Evolutionary conservation across 1,139 yeast genomes (phyloP).

Genomic region (Zygosaccharomyces pseudobailii): DNA sequence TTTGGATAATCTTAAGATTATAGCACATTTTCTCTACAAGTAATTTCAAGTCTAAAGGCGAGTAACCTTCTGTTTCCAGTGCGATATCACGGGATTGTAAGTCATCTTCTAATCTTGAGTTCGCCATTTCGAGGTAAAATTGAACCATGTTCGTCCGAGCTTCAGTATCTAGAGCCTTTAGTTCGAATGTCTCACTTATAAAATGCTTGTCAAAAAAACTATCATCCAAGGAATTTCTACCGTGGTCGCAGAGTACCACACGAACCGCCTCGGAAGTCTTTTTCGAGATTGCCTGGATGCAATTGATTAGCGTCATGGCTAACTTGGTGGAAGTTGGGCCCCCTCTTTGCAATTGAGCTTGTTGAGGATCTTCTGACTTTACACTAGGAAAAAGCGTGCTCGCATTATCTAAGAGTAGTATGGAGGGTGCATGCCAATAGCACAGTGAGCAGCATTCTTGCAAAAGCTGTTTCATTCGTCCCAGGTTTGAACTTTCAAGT

Average conservation of each 20-base stretch:
- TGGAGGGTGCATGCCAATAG: conserved; percentile 76
- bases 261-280: conserved; percentile 34
- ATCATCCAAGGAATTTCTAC: conserved; percentile 64
- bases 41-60: conserved; percentile 74
- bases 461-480: conserved; percentile 47
- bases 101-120: conserved; percentile 31
- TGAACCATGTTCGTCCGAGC: conserved; percentile 51
- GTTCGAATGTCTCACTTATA: conserved; percentile 56
- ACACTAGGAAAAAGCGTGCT: conserved; percentile 57
- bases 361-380: conserved; percentile 20
- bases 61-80: conserved; percentile 80
- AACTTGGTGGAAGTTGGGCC: conserved; percentile 31
- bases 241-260: conserved; percentile 44
- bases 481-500: conserved; percentile 30
- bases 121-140: conserved; percentile 40
- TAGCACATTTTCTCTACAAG: conserved; percentile 72
- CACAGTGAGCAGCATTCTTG: conserved; percentile 54
- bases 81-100: conserved; percentile 69
- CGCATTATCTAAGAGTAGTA: conserved; percentile 74
- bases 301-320: conserved; percentile 34
- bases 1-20: conserved; percentile 12
- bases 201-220: conserved; percentile 63
- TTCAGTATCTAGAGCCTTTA: conserved; percentile 67
- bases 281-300: conserved; percentile 39
- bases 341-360: conserved; percentile 23